Base-by-base conservation (phyloP, 1,139 yeast genomes). In the Starmera stellimalicola region DNA sequence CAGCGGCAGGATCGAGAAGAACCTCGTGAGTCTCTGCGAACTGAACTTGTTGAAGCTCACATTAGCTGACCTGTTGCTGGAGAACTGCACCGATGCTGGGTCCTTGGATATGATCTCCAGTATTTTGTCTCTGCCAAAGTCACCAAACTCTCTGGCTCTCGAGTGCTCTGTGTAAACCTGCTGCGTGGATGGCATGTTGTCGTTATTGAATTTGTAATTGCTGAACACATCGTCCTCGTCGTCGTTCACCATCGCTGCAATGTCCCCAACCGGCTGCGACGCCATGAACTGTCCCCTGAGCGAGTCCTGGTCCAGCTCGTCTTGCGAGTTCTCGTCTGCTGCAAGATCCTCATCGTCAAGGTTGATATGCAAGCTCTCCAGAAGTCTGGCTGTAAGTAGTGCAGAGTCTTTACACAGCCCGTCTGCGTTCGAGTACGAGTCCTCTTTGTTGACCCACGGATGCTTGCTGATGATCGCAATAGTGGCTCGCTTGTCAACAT, bases 401-500 rank as follows among this genome's bases (percentile, higher is more conserved):
- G 55, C 41, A 1, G 80, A 70, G 42, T 75, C 70, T 19, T 54
- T 61, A 43, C 80, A 73, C 38, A 65, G 42, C 1, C 72, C 77
- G 16, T 60, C 57, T 4, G 50, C 45, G 31, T 63, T 58, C 15
- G 70, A 56, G 30, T 70, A 60, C 7, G 54, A 50, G 38, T 69
- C 65, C 10, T 52, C 50, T 29, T 58, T 53, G 18, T 60, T 52
- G 14, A 65, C 62, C 82, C 83, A 77, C 4, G 70, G 69, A 43
- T 74, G 79, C 7, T 52, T 45, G 32, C 64, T 54, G 3, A 75
- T 55, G 22, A 54, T 58, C 0, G 52, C 55, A 30, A 73, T 40
- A 0, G 60, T 45, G 6, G 63, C 54, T 43, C 84, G 54, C 30
- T 57, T 51, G 1, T 41, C 44, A 1, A 74, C 68, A 22, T 67